Conservation (phyloP, 1,284 basidiomycete species). For the Puccinia polysora region DNA sequence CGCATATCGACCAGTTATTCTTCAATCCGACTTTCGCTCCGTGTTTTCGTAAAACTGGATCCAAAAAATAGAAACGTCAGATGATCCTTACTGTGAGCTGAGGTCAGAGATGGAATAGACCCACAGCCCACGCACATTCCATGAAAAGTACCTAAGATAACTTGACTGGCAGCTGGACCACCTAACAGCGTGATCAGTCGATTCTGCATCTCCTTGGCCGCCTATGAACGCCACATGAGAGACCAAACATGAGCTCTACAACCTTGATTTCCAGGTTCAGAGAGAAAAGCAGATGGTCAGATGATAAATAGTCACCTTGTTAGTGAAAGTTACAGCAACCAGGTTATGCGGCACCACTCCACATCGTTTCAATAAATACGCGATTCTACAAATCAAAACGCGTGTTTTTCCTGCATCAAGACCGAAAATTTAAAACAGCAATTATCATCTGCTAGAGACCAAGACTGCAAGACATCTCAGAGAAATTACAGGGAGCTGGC, state of each 20-base stretch:
- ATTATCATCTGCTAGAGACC: background rate
- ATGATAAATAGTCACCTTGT: slow-evolving; percentile 53
- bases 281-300: slow-evolving; percentile 50
- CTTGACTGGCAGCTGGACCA: slow-evolving; percentile 59
- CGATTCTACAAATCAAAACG: slow-evolving; percentile 74
- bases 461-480: background rate
- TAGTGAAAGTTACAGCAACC: slow-evolving; percentile 54
- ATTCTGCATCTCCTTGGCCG: slow-evolving; percentile 79
- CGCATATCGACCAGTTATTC: slow-evolving; percentile 9
- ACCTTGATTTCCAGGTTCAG: slow-evolving; percentile 50
- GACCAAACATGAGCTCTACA: background rate
- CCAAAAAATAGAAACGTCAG: slow-evolving; percentile 63
- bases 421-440: no score
- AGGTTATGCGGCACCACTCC: slow-evolving; percentile 47
- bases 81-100: slow-evolving; percentile 68
- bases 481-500: background rate
- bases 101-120: slow-evolving; percentile 64
- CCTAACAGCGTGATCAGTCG: slow-evolving; percentile 71
- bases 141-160: slow-evolving; percentile 74
- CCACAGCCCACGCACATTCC: slow-evolving; percentile 69
- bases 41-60: slow-evolving; percentile 12
- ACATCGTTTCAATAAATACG: slow-evolving; percentile 62
- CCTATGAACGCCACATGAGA: slow-evolving; percentile 68
- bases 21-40: background rate
- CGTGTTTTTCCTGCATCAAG: slow-evolving; percentile 57